Conservation (phyloP, 2,329 filamentous ascomycete species). For the Epichloe hybrida region DNA sequence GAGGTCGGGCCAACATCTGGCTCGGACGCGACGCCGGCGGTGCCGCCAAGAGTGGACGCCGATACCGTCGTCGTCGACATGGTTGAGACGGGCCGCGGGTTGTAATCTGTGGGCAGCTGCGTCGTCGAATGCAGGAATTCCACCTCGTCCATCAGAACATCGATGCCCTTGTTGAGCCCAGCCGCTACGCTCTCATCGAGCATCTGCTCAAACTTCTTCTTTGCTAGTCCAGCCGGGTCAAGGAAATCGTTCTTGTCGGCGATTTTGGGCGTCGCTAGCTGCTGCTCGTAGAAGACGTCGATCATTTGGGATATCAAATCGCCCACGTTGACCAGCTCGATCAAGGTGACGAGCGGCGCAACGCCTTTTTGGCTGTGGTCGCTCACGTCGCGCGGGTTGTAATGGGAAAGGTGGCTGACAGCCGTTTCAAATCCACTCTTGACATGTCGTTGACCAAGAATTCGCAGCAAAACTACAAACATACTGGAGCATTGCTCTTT, state of each 20-base stretch:
- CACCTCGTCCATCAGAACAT: constrained; percentile 96
- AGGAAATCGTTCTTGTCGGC: constrained; percentile 91
- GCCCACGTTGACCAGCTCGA: constrained; percentile 94
- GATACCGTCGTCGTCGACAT: constrained; percentile 1
- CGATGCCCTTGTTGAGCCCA: constrained; percentile 92
- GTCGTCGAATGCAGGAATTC: constrained; percentile 88
- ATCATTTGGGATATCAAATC: constrained; percentile 98
- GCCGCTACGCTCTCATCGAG: constrained; percentile 92
- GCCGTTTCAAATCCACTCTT: constrained; percentile 90
- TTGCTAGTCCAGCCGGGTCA: constrained; percentile 79
- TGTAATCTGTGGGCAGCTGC: constrained; percentile 80
- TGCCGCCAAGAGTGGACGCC: constrained; percentile 9
- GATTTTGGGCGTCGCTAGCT: constrained; percentile 69
- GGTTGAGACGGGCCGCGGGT: constrained; percentile 40
- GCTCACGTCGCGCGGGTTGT: constrained; percentile 74
- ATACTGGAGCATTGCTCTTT: constrained; percentile 81
- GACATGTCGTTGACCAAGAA: constrained; percentile 75
- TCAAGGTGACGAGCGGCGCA: constrained; percentile 83
- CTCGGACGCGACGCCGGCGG: constrained; percentile 20
- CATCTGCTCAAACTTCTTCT: constrained; percentile 98
- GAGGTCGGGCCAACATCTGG: constrained; percentile 53
- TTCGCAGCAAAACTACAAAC: constrained; percentile 71
- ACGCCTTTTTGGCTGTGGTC: constrained; percentile 61
- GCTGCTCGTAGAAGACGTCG: constrained; percentile 96
- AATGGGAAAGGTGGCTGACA: constrained; percentile 77